phyloP scores from a whole-genome alignment of 1,284 basidiomycete genomes.

The Coniferiporia weirii region DNA sequence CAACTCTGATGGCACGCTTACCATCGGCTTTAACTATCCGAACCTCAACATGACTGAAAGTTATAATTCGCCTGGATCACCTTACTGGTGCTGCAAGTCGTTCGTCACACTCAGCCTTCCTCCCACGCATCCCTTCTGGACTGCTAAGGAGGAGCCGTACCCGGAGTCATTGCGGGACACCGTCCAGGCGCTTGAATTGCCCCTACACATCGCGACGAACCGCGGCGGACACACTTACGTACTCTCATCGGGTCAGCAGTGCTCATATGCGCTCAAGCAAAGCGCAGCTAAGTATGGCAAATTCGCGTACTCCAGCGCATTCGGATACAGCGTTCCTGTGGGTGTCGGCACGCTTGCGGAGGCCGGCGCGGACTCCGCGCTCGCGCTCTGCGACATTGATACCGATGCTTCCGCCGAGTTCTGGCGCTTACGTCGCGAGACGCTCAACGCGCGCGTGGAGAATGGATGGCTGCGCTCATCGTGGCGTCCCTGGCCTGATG shows the following conservation, averaged over 20 bases:
- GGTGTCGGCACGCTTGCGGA: conserved; percentile 68
- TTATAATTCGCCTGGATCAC: conserved; percentile 78
- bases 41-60: conserved; percentile 75
- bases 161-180: conserved; percentile 42
- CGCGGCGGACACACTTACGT: conserved; percentile 63
- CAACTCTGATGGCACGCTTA: conserved; percentile 62
- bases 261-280: conserved; percentile 74
- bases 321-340: conserved; percentile 71
- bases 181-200: conserved; percentile 50
- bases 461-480: conserved; percentile 52
- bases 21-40: conserved; percentile 69
- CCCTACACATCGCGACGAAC: conserved; percentile 64
- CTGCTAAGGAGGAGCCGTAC: conserved; percentile 55
- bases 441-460: conserved; percentile 59
- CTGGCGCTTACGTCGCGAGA: conserved; percentile 64
- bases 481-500: conserved; percentile 73
- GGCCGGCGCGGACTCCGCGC: conserved; percentile 61
- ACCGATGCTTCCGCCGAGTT: conserved; percentile 53
- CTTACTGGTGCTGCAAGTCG: conserved; percentile 80
- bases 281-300: conserved; percentile 77
- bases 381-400: conserved; percentile 54
- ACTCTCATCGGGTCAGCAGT: conserved; percentile 72
- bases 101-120: conserved; percentile 66
- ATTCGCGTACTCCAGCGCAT: conserved; percentile 67
- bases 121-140: conserved; percentile 67